Evolutionary conservation across 352 stramenopile species (phyloP).

Genomic region (Phytophthora megakarya): DNA sequence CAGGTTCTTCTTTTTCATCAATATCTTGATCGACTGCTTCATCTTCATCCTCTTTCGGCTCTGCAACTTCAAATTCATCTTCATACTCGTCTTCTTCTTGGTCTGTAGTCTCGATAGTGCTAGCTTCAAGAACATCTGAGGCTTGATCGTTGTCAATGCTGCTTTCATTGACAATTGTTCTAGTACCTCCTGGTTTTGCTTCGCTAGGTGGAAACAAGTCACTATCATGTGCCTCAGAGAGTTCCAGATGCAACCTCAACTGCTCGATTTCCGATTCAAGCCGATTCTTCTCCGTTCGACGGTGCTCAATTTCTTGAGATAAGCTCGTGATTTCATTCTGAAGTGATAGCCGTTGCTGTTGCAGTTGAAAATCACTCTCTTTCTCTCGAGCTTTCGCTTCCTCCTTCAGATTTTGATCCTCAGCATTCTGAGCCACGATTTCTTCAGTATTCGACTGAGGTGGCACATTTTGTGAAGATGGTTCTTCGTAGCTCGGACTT

Average conservation of each 20-base stretch:
- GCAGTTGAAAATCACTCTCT: slow-evolving; percentile 11
- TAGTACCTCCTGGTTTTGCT: slow-evolving; percentile 15
- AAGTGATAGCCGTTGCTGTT: slow-evolving; percentile 30
- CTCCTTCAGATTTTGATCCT: slow-evolving; percentile 3
- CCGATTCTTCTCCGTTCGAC: slow-evolving; percentile 44
- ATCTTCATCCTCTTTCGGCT: slow-evolving; percentile 28
- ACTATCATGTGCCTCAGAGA: slow-evolving; percentile 41
- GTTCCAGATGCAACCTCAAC: slow-evolving; percentile 57
- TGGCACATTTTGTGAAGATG: not conserved
- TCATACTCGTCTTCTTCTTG: slow-evolving; percentile 21
- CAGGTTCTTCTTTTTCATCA: slow-evolving; percentile 34
- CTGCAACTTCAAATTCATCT: slow-evolving; percentile 19
- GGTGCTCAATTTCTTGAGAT: slow-evolving; percentile 42
- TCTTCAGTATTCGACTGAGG: not conserved
- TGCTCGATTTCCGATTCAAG: slow-evolving; percentile 75
- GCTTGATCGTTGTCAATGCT: not conserved
- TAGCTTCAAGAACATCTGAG: slow-evolving; percentile 5
- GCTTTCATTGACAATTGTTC: not conserved
- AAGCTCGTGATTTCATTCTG: slow-evolving; percentile 39
- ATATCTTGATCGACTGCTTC: slow-evolving; percentile 17
- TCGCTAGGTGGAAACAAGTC: slow-evolving; percentile 11
- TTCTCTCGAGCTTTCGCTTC: slow-evolving; percentile 7
- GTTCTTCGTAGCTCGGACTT: not conserved
- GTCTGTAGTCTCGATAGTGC: slow-evolving; percentile 12
- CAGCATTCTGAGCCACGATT: not conserved